Percentiles rank a stretch among this genome's conserved stretches.
These are phyloP conservation scores for Arctium minus DNA, from an alignment of 129 eudicot genomes.

Conservation along the genomic window DNA sequence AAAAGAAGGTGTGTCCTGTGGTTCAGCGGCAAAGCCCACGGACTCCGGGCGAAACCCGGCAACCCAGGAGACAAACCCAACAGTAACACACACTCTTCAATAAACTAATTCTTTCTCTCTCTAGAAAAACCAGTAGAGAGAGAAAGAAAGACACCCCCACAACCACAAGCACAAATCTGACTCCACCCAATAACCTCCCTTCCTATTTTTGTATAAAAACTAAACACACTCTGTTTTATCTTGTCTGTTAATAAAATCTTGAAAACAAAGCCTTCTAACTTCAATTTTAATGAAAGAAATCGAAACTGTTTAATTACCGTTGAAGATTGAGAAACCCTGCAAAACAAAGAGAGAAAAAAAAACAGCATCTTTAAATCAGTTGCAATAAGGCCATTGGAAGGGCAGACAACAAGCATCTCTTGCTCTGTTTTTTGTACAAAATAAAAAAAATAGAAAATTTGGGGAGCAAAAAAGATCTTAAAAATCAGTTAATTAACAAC, in stretches of 20 bases:
- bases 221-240: slow-evolving; percentile 28
- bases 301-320: slow-evolving; percentile 23
- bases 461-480: slow-evolving; percentile 6
- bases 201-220: slow-evolving; percentile 22
- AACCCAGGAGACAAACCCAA: slow-evolving; percentile 87
- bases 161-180: slow-evolving; percentile 56
- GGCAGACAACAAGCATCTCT: slow-evolving; percentile 93
- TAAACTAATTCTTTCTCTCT: slow-evolving; percentile 45
- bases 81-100: slow-evolving; percentile 51
- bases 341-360: slow-evolving; percentile 39
- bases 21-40: slow-evolving; percentile 91
- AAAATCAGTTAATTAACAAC: slow-evolving; percentile 32
- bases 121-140: slow-evolving; percentile 35
- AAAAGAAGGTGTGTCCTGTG: slow-evolving; percentile 62
- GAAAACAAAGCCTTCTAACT: slow-evolving; percentile 17
- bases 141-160: slow-evolving; percentile 29
- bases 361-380: slow-evolving; percentile 92
- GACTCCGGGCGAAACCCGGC: slow-evolving; percentile 62
- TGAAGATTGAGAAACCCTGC: slow-evolving; percentile 47
- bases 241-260: slow-evolving; percentile 9
- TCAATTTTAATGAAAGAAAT: slow-evolving; percentile 32
- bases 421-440: slow-evolving; percentile 26
- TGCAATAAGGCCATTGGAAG: slow-evolving; percentile 61
- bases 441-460: slow-evolving; percentile 19
- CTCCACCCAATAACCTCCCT: slow-evolving; percentile 34